phyloP scores from a whole-genome alignment of 139 green algal genomes.

The Coelastrella sp. region DNA sequence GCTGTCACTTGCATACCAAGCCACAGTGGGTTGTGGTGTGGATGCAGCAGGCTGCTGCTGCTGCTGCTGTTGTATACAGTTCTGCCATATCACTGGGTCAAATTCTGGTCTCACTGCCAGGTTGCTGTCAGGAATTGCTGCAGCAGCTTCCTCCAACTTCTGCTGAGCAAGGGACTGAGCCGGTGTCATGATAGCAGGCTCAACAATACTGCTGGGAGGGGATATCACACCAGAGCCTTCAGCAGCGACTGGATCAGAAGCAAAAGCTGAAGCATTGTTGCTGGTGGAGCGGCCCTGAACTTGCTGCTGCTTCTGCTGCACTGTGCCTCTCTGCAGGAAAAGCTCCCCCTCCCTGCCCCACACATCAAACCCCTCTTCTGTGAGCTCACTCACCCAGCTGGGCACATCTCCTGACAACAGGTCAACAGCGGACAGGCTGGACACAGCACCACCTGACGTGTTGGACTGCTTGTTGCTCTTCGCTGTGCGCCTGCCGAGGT shows the following conservation, averaged over 20 bases:
- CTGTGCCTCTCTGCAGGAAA: conserved; percentile 42
- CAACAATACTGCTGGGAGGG: not conserved
- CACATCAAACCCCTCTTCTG: conserved; percentile 39
- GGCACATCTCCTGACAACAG: conserved; percentile 9
- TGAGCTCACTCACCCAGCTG: conserved; percentile 16
- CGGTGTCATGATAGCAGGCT: not conserved
- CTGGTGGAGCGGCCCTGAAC: not conserved
- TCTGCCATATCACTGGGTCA: not conserved
- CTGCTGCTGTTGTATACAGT: not conserved
- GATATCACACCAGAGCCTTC: too few relatives aligned
- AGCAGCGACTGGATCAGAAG: too few relatives aligned
- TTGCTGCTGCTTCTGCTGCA: conserved; percentile 24
- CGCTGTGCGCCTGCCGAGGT: not conserved
- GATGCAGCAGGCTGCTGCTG: conserved; percentile 2
- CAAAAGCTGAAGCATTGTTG: not conserved
- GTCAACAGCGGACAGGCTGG: conserved; percentile 4
- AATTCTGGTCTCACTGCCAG: conserved; percentile 27
- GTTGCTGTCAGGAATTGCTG: conserved; percentile 9
- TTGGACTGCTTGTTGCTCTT: not conserved
- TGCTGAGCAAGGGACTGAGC: not conserved
- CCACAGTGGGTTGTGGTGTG: not conserved
- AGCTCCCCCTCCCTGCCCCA: conserved; percentile 22
- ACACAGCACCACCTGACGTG: not conserved
- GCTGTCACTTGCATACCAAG: not conserved
- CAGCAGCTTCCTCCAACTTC: not conserved